Base-by-base conservation (phyloP, 495 filamentous ascomycete species). In the Pyronema domesticum region DNA sequence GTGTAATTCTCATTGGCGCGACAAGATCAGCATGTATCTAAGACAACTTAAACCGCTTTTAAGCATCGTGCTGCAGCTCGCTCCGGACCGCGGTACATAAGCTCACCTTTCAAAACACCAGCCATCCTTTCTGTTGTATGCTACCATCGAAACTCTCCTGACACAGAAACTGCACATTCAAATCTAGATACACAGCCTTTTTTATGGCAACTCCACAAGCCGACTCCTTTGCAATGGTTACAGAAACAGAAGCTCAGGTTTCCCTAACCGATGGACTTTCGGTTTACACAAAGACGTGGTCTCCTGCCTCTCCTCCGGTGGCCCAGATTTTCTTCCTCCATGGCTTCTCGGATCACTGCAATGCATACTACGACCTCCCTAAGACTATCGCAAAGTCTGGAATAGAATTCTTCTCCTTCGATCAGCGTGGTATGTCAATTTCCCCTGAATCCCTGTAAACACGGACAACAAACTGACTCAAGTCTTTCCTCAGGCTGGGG, bases 221-320 rank as follows among this genome's bases (percentile, higher is more conserved):
- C 23, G 23, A 1, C 23, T 30, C 23, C 5, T 30, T 5, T 30
- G 23, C 5, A 30, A 30, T 30, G 23, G 23, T 30, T 30, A 30
- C 23, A 30, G 23, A 30, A 43, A 53, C 37, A 8, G 55, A 57
- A 51, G n/a, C 18, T n/a, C 34, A 14, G 9, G 18, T 55, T 14
- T 55, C 55, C 18, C 30, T 65, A 19, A 40, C 47, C n/a, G 82
- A 80, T 54, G 79, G 76, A 45, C 66, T 68, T 9, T 73, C 71
- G 59, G 71, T 93, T 43, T 89, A 85, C 71, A 85, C 83, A 48
- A 94, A 93, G 67, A 84, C 82, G 37, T 95, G 86, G 86, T 46
- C 80, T 79, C 75, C 80, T 36, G 60, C 67, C 13, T 69, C 66
- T 37, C 60, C 71, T 3, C 67, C 72, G 9, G 74, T 75, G 55